Conservation (phyloP, 345 rosid species). For the Gossypioides kirkii region DNA sequence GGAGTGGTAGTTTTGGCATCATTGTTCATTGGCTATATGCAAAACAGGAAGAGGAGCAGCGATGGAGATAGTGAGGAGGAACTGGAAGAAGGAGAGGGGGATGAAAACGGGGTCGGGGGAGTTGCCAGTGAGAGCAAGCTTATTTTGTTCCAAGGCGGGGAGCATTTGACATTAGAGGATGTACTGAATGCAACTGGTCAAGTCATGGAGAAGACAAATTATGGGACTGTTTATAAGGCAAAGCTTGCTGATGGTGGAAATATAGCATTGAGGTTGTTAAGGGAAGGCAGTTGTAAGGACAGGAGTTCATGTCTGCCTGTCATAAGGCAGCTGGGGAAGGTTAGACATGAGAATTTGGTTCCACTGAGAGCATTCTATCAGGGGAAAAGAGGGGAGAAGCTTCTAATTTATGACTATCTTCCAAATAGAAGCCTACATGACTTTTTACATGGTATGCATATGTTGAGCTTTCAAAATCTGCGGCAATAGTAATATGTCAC, state of each 20-base stretch:
- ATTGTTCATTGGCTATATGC: constrained; percentile 75
- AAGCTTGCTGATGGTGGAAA: constrained; percentile 93
- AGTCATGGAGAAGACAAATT: constrained; percentile 89
- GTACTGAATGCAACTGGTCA: constrained; percentile 97
- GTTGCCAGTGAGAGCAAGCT: constrained; percentile 70
- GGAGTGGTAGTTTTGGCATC: constrained; percentile 87
- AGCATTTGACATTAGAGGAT: constrained; percentile 87
- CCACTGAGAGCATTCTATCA: constrained; percentile 96
- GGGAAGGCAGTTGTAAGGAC: constrained; percentile 96
- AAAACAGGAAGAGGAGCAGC: constrained; percentile 69
- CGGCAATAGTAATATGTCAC: too few relatives aligned
- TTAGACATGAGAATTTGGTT: constrained; percentile 86
- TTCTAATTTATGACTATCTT: constrained; percentile 89
- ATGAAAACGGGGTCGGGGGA: constrained; percentile 34
- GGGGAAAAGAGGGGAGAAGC: constrained; percentile 96
- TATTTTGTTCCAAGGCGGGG: constrained; percentile 90
- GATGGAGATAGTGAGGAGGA: constrained; percentile 68
- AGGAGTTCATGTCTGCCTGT: constrained; percentile 64
- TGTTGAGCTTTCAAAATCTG: background rate
- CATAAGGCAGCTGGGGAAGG: constrained; percentile 69
- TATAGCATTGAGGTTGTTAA: constrained; percentile 82
- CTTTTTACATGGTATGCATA: constrained; percentile 69
- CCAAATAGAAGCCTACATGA: constrained; percentile 79
- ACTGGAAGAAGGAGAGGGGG: constrained; percentile 66
- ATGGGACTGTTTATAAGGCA: constrained; percentile 94